Evolutionary conservation across 1,284 basidiomycete genomes (phyloP), one percentile per base, ranked within the genome.

Genomic region (Cutaneotrichosporon arboriforme): DNA sequence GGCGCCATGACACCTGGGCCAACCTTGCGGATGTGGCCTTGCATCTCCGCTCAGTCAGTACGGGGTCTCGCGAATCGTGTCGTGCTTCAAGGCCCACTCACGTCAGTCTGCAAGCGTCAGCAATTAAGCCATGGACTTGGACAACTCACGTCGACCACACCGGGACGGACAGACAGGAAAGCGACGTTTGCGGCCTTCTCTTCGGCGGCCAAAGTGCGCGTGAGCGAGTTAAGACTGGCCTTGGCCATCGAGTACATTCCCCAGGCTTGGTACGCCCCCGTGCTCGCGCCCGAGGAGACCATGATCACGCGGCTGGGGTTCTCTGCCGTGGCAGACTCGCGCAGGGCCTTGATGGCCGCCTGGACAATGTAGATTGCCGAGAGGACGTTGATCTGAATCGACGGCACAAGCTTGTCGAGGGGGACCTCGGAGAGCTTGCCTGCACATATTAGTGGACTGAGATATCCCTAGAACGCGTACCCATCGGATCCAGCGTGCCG

Each of bases 221-320:
- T 62, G 8, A 81, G 66, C 12, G 76, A 72, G 64, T 81, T 81
- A 67, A 80, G 64, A 0, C 76, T 80, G 0, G 80, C 80, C 54
- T 75, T 76, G 55, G 63, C 67, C 57, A 68, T 63, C 18, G 74
- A 77, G 66, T 81, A 81, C 40, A 78, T 68, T 0, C 74, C 74
- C 80, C 80, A 81, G 0, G 75, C 78, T 3, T 75, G 69, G 31
- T 73, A 76, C 9, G 75, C 76, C 0, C 72, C 72, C 2, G 70
- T 68, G 2, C 77, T 75, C 0, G 80, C 80, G 10, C 80, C 80
- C 2, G 76, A 78, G 5, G 74, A 77, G 14, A 80, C 78, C 26
- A 81, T 66, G 15, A 82, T 74, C 46, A 80, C 72, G 17, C 71
- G 65, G 18, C 36, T 21, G 15, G 54, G 57, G 21, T 38, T 12